Base-by-base conservation (phyloP, 164 flowering plant genomes). In the Vitis amurensis region DNA sequence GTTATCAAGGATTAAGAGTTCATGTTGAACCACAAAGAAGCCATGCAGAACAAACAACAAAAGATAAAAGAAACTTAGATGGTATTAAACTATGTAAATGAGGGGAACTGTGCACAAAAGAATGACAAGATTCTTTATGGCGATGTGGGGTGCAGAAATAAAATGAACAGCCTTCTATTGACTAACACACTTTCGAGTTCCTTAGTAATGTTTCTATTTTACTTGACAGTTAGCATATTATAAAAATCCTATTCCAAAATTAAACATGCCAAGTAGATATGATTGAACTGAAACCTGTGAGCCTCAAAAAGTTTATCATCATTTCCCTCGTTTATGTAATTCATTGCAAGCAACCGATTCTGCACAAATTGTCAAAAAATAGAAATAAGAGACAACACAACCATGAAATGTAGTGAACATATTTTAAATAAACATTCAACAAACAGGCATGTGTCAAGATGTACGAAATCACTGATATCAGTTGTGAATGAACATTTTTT, bases 301-400 rank as follows among this genome's bases (percentile, higher is more conserved):
- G 97, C 94, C 80, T 91, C 97, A 82, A 83, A 96, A 70, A 96
- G 92, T 77, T 88, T 93, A 69, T 96, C 97, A 83, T 93, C 94
- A 48, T 76, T 78, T 52, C 97, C 99, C 71, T 88, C 97, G 69
- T 96, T 83, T 44, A 92, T 91, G 82, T 96, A 96, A 82, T 96
- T 96, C 98, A 93, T 86, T 2, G 99, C 99, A 78, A 93, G 97
- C 82, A 96, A 78, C 30, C 99, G 98, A 80, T 96, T 96, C 99
- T 96, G 91, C 81, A 78, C 64, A 12, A 68, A 51, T 70, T 19
- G 53, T 15, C 44, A 61, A 8, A n/a, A 55, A 55, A 65, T 16
- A 68, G n/a, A 14, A 30, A 44, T 49, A 64, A 50, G 56, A 50
- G 37, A 56, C 16, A 9, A 37, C 2, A 63, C 19, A 31, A 15